Evolutionary conservation across 176 grass and related monocot species (phyloP).

Genomic region (Rhynchospora pubera): DNA sequence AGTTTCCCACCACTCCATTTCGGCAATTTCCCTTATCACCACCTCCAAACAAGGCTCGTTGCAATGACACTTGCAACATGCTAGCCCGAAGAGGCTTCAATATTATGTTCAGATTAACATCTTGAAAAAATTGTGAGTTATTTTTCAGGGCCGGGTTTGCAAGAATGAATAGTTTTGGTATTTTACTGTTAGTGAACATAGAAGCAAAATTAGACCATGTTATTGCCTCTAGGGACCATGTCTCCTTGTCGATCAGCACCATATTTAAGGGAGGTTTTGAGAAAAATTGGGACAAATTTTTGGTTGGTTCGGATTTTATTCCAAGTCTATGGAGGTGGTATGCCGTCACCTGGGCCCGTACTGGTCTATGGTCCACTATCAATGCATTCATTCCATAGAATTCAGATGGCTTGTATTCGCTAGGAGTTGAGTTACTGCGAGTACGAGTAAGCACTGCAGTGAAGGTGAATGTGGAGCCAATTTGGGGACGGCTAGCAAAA

Average conservation of each 20-base stretch:
- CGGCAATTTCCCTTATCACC: slow-evolving; percentile 41
- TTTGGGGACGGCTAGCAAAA: slow-evolving; percentile 53
- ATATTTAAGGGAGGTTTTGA: slow-evolving; percentile 48
- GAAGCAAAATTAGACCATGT: slow-evolving; percentile 44
- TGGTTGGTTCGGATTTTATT: slow-evolving; percentile 52
- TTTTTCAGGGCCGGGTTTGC: slow-evolving; percentile 51
- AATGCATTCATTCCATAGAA: slow-evolving; percentile 77
- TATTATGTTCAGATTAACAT: slow-evolving; percentile 64
- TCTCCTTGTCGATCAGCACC: slow-evolving; percentile 83
- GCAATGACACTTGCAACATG: slow-evolving; percentile 75
- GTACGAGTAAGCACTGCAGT: slow-evolving; percentile 50
- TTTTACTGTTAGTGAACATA: slow-evolving; percentile 52
- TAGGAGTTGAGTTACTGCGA: slow-evolving; percentile 21
- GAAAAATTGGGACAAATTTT: slow-evolving; percentile 48
- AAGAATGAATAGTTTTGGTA: slow-evolving; percentile 72
- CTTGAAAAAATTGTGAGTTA: slow-evolving; percentile 36
- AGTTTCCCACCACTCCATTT: slow-evolving; percentile 54
- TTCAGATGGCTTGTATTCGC: slow-evolving; percentile 40
- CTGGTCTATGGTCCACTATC: slow-evolving; percentile 65
- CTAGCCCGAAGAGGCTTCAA: slow-evolving; percentile 86
- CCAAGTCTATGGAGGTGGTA: slow-evolving; percentile 91
- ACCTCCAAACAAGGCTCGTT: slow-evolving; percentile 49
- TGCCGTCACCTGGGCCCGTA: slow-evolving; percentile 66
- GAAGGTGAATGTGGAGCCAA: slow-evolving; percentile 96
- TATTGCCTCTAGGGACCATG: slow-evolving; percentile 51